phyloP scores from a whole-genome alignment of 2,329 filamentous ascomycete genomes.

The Mariannaea sp. region DNA sequence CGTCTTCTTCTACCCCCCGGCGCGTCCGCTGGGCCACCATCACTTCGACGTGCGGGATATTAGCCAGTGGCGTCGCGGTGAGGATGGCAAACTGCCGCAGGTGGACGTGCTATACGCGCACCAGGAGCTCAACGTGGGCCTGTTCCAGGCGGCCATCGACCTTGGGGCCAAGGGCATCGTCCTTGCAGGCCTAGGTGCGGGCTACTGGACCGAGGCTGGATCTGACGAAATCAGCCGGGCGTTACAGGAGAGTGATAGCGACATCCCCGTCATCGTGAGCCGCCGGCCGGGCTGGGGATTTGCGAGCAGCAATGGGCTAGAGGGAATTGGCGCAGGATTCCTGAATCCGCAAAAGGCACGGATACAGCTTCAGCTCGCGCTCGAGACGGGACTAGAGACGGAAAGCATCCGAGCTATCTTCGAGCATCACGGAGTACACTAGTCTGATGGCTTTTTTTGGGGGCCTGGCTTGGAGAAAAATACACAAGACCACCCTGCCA shows the following conservation, averaged over 20 bases:
- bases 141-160: conserved; percentile 54
- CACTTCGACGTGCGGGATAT: conserved; percentile 46
- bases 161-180: conserved; percentile 60
- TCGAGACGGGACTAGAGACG: conserved; percentile 37
- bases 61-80: conserved; percentile 19
- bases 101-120: conserved; percentile 63
- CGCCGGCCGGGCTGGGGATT: conserved; percentile 58
- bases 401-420: conserved; percentile 38
- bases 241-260: conserved; percentile 50
- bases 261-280: conserved; percentile 56
- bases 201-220: conserved; percentile 51
- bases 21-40: conserved; percentile 52
- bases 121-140: conserved; percentile 54
- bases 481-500: too few relatives aligned
- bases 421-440: conserved; percentile 37
- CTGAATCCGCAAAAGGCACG: conserved; percentile 61
- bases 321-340: conserved; percentile 53
- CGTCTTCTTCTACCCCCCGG: conserved; percentile 63
- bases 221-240: conserved; percentile 48
- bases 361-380: conserved; percentile 54
- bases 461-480: too few relatives aligned
- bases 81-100: conserved; percentile 49
- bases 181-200: conserved; percentile 60
- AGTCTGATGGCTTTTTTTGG: conserved; percentile 1
- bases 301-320: conserved; percentile 46